Conservation (phyloP, 2,329 filamentous ascomycete species). For the Kalaharituber pfeilii region DNA sequence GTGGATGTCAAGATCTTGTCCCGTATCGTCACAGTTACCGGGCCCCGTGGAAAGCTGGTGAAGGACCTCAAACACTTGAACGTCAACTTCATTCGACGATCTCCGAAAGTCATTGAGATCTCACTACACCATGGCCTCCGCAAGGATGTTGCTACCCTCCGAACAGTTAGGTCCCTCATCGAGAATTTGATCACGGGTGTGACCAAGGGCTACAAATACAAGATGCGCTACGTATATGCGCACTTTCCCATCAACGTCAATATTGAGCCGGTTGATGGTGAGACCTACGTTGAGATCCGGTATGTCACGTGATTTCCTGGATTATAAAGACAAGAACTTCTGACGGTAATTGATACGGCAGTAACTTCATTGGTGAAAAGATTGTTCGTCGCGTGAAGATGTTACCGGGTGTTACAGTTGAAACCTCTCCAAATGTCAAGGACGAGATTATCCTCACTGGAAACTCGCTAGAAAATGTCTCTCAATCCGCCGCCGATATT, state of each 20-base stretch:
- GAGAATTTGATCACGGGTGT: slow-evolving; percentile 98
- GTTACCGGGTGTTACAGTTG: slow-evolving; percentile 77
- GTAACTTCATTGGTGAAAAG: slow-evolving; percentile 99
- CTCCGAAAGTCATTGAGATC: slow-evolving; percentile 78
- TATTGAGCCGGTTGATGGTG: slow-evolving; percentile 72
- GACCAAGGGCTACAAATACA: slow-evolving; percentile 99
- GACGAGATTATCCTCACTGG: slow-evolving; percentile 86
- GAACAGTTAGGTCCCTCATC: slow-evolving; percentile 94
- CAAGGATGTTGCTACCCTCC: slow-evolving; percentile 95
- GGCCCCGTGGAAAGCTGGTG: slow-evolving; percentile 86
- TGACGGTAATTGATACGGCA: slow-evolving; percentile 31
- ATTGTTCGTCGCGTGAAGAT: slow-evolving; percentile 83
- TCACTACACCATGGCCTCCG: slow-evolving; percentile 96
- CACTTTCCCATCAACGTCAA: slow-evolving; percentile 99
- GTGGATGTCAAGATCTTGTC: slow-evolving; percentile 98
- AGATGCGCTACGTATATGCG: slow-evolving; percentile 99
- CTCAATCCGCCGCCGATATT: slow-evolving; percentile 95
- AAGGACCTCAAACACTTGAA: slow-evolving; percentile 96
- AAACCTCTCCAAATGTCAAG: slow-evolving; percentile 83
- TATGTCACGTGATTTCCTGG: slow-evolving; percentile 34
- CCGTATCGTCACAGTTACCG: slow-evolving; percentile 89
- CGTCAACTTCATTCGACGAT: slow-evolving; percentile 71
- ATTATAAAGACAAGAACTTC: slow-evolving; percentile 18
- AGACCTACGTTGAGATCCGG: slow-evolving; percentile 98
- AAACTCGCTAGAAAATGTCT: slow-evolving; percentile 94